Evolutionary conservation across 208 protist genomes (phyloP), one percentile per base, ranked within the genome.

Genomic region (Herpetomonas samuelpessoai): DNA sequence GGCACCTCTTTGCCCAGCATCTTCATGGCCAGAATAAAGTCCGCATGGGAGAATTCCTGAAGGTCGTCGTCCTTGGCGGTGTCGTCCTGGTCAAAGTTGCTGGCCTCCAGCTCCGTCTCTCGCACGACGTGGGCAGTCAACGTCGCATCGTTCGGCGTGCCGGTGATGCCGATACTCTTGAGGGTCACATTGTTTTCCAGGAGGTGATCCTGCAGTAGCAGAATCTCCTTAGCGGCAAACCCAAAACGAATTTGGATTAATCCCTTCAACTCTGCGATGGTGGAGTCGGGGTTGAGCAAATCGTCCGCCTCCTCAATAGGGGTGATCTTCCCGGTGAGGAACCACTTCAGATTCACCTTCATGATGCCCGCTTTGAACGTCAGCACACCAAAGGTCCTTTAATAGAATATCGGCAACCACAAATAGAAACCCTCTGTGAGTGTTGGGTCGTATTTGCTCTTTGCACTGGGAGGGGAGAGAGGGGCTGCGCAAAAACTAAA

Each of bases 241-340:
- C 85, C 85, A n/a, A 92, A 92, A n/a, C 59, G 75, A 22, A 91
- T 79, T 53, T 93, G 83, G 52, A 91, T 83, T 2, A 91, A 77
- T 2, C 87, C 87, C 68, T 93, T 93, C 26, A 93, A 46, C 59
- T 93, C 83, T 22, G 76, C 75, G 58, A 93, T 81, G 21, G 87
- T 90, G 0, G 74, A 75, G 57, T 81, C 56, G 2, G 77, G 71
- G 25, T 77, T 87, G 19, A 93, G 77, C 16, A 93, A 57, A 2
- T 72, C 76, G 59, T 91, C 79, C 21, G 41, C 54, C 54, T 91
- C 87, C 22, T 88, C 74, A 6, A 93, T 54, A 16, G 63, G 59
- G 0, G 75, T 74, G 18, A 54, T 53, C 56, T 83, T 91, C n/a
- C 79, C 81, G 0, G 87, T 90, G 30, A 83, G 39, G 60, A 88